Evolutionary conservation across 2,329 filamentous ascomycete species (phyloP).

Genomic region (Cercospora canescens): DNA sequence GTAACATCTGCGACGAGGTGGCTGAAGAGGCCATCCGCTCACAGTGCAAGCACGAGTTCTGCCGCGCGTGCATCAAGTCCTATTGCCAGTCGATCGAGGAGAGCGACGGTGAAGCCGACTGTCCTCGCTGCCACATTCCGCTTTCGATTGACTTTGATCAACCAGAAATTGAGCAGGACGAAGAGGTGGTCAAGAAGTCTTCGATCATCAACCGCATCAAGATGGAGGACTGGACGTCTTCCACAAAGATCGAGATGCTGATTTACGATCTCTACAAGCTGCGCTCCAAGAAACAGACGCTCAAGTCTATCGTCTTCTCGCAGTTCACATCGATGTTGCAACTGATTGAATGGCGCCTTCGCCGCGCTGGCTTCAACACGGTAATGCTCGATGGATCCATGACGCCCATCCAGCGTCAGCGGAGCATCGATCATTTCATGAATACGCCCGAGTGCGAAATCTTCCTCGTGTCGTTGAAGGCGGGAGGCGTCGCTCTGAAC

Average conservation of each 20-base stretch:
- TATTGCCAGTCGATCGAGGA: constrained; percentile 78
- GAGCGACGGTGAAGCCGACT: constrained; percentile 63
- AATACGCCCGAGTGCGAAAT: constrained; percentile 90
- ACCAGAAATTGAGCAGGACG: constrained; percentile 91
- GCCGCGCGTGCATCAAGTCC: constrained; percentile 74
- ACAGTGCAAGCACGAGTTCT: constrained; percentile 90
- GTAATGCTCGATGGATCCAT: constrained; percentile 98
- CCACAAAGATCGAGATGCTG: constrained; percentile 95
- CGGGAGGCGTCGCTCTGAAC: constrained; percentile 92
- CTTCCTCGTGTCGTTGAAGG: constrained; percentile 93
- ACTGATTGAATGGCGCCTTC: constrained; percentile 93
- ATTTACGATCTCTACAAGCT: constrained; percentile 92
- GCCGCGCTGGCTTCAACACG: constrained; percentile 94
- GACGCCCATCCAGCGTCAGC: constrained; percentile 87
- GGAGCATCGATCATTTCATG: constrained; percentile 96
- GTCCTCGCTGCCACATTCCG: constrained; percentile 87
- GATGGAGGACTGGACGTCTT: constrained; percentile 98
- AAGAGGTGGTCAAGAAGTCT: constrained; percentile 82
- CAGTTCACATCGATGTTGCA: constrained; percentile 98
- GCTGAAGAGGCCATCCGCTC: constrained; percentile 93
- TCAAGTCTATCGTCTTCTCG: constrained; percentile 97
- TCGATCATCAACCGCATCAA: constrained; percentile 98
- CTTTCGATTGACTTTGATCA: constrained; percentile 92
- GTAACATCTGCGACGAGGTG: constrained; percentile 93
- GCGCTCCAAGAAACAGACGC: constrained; percentile 85